These are phyloP conservation scores for Durotheca rogersii DNA, from an alignment of 495 filamentous ascomycete species.

Conservation along the genomic window DNA sequence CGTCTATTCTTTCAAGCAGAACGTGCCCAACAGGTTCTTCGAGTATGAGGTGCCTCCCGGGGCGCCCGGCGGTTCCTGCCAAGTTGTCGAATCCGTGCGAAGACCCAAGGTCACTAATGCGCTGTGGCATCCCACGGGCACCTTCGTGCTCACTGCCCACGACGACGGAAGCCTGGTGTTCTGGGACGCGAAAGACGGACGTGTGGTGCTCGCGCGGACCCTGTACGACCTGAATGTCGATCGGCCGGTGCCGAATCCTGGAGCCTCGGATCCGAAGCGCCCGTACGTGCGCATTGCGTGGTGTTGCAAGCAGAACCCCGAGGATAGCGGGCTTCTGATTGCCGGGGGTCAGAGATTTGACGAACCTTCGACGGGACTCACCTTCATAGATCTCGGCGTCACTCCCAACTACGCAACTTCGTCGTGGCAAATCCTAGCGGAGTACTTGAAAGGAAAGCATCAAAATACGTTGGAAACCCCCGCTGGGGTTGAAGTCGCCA, in stretches of 20 bases:
- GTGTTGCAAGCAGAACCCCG: conserved; percentile 89
- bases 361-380: conserved; percentile 69
- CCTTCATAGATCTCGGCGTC: conserved; percentile 81
- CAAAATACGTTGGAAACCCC: conserved; percentile 74
- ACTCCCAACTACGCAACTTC: conserved; percentile 91
- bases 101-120: conserved; percentile 74
- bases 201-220: conserved; percentile 79
- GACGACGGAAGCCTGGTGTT: conserved; percentile 88
- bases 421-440: conserved; percentile 75
- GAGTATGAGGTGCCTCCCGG: conserved; percentile 79
- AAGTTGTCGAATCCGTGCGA: conserved; percentile 51
- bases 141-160: conserved; percentile 82
- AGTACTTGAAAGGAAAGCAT: conserved; percentile 72
- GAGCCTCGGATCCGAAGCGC: conserved; percentile 51
- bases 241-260: conserved; percentile 49
- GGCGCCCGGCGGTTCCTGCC: conserved; percentile 77
- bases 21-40: conserved; percentile 71
- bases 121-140: conserved; percentile 93
- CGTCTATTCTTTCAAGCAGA: conserved; percentile 90
- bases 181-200: conserved; percentile 92
- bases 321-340: conserved; percentile 87
- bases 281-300: conserved; percentile 78
- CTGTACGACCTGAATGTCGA: conserved; percentile 71
- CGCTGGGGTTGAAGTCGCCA: conserved; percentile 71
- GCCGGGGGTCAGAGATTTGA: conserved; percentile 72